Base-by-base conservation (phyloP, 139 green algal species). In the Chlorella sp. region DNA sequence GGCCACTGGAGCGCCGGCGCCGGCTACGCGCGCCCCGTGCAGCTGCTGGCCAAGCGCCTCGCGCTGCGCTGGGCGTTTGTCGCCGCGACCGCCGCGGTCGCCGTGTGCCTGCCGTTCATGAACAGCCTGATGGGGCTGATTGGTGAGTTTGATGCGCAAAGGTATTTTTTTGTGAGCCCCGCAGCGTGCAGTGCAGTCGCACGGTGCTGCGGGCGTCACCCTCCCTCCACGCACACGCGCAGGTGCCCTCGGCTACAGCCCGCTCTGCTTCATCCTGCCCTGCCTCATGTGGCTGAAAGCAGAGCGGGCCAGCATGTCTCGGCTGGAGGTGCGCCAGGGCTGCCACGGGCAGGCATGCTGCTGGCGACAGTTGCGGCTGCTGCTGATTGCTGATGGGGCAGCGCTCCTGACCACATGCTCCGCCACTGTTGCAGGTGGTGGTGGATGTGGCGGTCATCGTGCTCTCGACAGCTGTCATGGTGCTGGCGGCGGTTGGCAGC, bases 211-310 rank as follows among this genome's bases (percentile, higher is more conserved):
- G n/a, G n/a, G n/a, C n/a, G n/a, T n/a, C n/a, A n/a, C n/a, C n/a
- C n/a, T n/a, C n/a, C n/a, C n/a, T n/a, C n/a, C n/a, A n/a, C n/a
- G n/a, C n/a, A n/a, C n/a, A n/a, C n/a, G 0, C 21, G 33, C 67
- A 73, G 67, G 70, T 2, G 53, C 70, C 12, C n/a, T 76, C 55
- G 70, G 70, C 27, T 76, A 76, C n/a, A 40, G 40, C 7, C 70
- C 70, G 6, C 70, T 76, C 40, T 76, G 70, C 55, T 76, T 76
- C 21, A 41, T 76, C 23, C 43, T 76, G 29, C 70, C 70, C 1
- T 76, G 70, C 56, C n/a, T 58, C n/a, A 67, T 76, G 55, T 76
- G 45, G 53, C 17, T 67, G 15, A 56, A 40, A 12, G 29, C 14
- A 1, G 7, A 42, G 51, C 50, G 51, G 0, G 51, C 36, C 36